These are phyloP conservation scores for Scutellaria minor DNA, from an alignment of 257 asterid species.

Conservation along the genomic window DNA sequence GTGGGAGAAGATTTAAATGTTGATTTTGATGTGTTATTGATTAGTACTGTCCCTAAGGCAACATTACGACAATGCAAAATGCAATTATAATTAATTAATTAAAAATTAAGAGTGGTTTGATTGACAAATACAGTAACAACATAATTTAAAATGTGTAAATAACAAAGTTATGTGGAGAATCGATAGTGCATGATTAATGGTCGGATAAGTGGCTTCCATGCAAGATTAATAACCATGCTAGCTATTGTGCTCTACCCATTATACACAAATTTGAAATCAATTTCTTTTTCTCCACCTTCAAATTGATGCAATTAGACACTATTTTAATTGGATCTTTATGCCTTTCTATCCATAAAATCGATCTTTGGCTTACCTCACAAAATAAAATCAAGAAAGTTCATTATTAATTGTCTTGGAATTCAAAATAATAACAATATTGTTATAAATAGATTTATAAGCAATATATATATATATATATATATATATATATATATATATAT, in stretches of 20 bases:
- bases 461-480: too few species aligned
- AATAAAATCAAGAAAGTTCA: too few species aligned
- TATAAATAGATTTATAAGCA: too few species aligned
- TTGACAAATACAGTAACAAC: not conserved
- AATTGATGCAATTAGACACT: not conserved
- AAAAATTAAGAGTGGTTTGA: not conserved
- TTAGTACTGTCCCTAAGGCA: constrained; percentile 22
- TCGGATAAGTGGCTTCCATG: constrained; percentile 54
- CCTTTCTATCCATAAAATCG: too few species aligned
- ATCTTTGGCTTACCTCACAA: too few species aligned
- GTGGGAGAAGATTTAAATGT: constrained; percentile 21
- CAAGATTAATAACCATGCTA: constrained; percentile 42
- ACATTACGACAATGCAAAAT: constrained; percentile 11
- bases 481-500: too few species aligned
- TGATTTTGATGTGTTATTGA: constrained; percentile 16
- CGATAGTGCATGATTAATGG: constrained; percentile 50
- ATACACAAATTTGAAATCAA: constrained; percentile 32
- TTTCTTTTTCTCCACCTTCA: constrained; percentile 17
- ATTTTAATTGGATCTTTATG: not conserved
- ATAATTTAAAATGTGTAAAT: not conserved
- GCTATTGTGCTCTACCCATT: constrained; percentile 39
- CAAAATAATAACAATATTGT: too few species aligned
- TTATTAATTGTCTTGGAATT: too few species aligned
- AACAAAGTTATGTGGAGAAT: constrained; percentile 53
- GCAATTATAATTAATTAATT: not conserved